Evolutionary conservation across 129 eudicot species (phyloP).

Genomic region (Solidago caesia): DNA sequence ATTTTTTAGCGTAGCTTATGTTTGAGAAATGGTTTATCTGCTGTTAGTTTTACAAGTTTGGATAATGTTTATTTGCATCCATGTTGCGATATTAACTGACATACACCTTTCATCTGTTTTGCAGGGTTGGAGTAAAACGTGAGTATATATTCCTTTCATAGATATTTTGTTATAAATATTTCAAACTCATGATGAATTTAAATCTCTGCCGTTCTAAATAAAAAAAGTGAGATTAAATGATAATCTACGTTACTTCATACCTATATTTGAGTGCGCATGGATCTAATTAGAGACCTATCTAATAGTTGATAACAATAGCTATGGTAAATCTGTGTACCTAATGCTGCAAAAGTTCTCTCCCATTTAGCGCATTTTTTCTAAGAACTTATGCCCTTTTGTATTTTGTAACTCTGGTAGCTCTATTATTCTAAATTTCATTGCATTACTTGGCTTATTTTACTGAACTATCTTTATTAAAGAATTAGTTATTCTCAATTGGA

Average conservation of each 20-base stretch:
- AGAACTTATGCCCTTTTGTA: background rate
- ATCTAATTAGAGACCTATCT: background rate
- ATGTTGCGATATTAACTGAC: slow-evolving; percentile 12
- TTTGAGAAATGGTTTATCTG: slow-evolving; percentile 11
- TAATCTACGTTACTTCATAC: slow-evolving; percentile 4
- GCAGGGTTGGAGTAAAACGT: slow-evolving; percentile 99
- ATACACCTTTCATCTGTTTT: slow-evolving; percentile 25
- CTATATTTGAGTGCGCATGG: background rate
- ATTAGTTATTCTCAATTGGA: background rate
- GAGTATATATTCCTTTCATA: slow-evolving; percentile 36
- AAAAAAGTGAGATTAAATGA: background rate
- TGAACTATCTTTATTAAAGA: background rate
- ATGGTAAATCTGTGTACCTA: background rate
- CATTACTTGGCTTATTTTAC: background rate
- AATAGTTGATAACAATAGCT: background rate
- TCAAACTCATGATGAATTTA: slow-evolving; percentile 1
- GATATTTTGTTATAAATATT: slow-evolving; percentile 12
- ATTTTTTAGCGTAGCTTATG: background rate
- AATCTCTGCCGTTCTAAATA: too few relatives aligned
- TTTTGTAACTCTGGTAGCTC: background rate
- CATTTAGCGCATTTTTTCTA: too few relatives aligned
- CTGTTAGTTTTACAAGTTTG: background rate
- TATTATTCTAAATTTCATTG: background rate
- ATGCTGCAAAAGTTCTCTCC: background rate
- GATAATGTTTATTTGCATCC: slow-evolving; percentile 10